A percentile compares a stretch with the other conserved stretches of the same genome.
These are phyloP conservation scores for Plectosphaerella plurivora DNA, from an alignment of 2,329 filamentous ascomycete species.

Conservation along the genomic window DNA sequence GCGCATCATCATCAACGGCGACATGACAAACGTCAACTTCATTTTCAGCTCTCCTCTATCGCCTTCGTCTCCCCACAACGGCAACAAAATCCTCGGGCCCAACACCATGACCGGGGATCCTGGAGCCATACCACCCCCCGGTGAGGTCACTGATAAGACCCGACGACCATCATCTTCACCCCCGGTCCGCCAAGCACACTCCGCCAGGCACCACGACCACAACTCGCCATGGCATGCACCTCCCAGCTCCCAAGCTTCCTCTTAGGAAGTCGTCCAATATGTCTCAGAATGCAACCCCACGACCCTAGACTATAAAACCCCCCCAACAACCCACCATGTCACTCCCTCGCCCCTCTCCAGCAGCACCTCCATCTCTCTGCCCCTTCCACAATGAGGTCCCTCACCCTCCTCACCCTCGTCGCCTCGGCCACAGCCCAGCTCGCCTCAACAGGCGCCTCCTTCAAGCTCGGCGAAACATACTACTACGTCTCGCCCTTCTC, in stretches of 20 bases:
- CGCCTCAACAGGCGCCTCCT: conserved; percentile 22
- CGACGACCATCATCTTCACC: neutral
- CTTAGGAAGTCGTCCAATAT: too few relatives aligned
- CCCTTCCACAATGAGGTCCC: conserved; percentile 7
- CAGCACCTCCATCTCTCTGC: neutral
- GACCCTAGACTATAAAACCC: too few relatives aligned
- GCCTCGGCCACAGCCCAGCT: conserved; percentile 16
- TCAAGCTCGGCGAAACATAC: conserved; percentile 22
- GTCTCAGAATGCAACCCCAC: too few relatives aligned
- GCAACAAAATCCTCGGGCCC: neutral
- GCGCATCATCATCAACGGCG: too few relatives aligned
- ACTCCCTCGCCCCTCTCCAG: too few relatives aligned
- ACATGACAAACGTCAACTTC: too few relatives aligned
- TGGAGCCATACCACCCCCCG: too few relatives aligned
- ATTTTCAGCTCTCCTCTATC: too few relatives aligned
- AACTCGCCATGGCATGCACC: too few relatives aligned
- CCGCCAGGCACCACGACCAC: neutral
- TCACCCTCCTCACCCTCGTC: conserved; percentile 7
- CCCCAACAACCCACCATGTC: too few relatives aligned
- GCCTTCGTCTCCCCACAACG: too few relatives aligned
- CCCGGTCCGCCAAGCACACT: neutral
- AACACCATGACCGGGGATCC: neutral
- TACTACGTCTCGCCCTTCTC: conserved; percentile 29
- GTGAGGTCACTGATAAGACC: neutral
- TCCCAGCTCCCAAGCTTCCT: too few relatives aligned